These are phyloP conservation scores for Sindora glabra DNA, from an alignment of 306 rosid species.

Conservation along the genomic window DNA sequence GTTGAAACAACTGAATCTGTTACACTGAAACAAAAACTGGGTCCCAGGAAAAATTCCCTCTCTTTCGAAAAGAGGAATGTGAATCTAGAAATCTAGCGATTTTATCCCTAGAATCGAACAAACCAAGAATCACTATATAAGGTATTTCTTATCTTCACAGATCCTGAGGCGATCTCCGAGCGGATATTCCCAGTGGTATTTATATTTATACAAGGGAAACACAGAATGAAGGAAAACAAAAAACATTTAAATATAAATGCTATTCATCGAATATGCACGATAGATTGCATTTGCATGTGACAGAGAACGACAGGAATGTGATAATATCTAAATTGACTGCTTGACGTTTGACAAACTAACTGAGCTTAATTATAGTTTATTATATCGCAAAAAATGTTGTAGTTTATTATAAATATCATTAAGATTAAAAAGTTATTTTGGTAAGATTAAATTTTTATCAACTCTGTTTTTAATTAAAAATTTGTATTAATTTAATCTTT, in stretches of 20 bases:
- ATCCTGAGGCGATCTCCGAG: constrained; percentile 26
- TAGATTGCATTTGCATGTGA: not conserved
- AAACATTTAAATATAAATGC: constrained; percentile 3
- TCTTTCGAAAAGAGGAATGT: not conserved
- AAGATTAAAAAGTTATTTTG: no score
- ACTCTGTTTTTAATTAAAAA: no score
- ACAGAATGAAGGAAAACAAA: not conserved
- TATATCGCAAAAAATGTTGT: no score
- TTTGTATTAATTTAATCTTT: no score
- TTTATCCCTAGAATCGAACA: no score
- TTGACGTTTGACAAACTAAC: no score
- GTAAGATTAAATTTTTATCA: no score
- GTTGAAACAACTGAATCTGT: not conserved
- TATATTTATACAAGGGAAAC: constrained; percentile 27
- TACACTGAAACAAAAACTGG: not conserved
- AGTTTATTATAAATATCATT: no score
- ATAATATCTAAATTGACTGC: no score
- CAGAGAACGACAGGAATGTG: not conserved
- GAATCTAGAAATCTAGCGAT: constrained; percentile 20
- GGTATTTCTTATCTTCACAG: constrained; percentile 4
- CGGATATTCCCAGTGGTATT: constrained; percentile 11
- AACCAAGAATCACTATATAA: no score
- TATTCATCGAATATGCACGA: no score
- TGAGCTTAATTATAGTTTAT: no score
- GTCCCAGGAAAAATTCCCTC: not conserved